phyloP scores from a whole-genome alignment of 1,139 yeast genomes.

The Saccharomyces hybrid region DNA sequence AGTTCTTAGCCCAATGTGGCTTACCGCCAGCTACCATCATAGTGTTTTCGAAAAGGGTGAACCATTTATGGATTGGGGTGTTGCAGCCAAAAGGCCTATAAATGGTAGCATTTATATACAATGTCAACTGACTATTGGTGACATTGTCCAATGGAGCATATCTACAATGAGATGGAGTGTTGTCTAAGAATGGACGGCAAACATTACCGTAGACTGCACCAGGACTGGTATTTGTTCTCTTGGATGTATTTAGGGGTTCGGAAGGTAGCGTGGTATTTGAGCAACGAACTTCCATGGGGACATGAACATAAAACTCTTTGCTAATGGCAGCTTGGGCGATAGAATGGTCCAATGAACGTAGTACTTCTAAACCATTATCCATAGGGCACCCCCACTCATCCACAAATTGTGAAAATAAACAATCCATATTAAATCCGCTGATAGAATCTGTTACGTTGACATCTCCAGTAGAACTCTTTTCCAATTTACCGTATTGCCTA shows the following conservation, averaged over 20 bases:
- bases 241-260: conserved; percentile 34
- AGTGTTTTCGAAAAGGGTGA: conserved; percentile 68
- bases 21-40: conserved; percentile 77
- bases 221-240: conserved; percentile 41
- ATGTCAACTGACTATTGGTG: conserved; percentile 71
- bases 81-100: conserved; percentile 81
- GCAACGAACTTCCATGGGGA: conserved; percentile 92
- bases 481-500: conserved; percentile 74
- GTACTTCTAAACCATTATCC: conserved; percentile 62
- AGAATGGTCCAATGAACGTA: conserved; percentile 53
- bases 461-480: conserved; percentile 59
- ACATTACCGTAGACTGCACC: conserved; percentile 86
- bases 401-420: conserved; percentile 88
- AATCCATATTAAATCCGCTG: conserved; percentile 91
- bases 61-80: conserved; percentile 78
- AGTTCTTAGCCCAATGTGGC: conserved; percentile 99
- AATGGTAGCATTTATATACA: conserved; percentile 90
- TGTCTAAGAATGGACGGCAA: conserved; percentile 72
- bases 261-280: conserved; percentile 65
- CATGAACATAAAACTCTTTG: conserved; percentile 75
- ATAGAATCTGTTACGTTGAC: conserved; percentile 73
- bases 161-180: conserved; percentile 55
- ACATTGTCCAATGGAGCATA: conserved; percentile 48
- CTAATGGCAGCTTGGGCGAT: conserved; percentile 54
- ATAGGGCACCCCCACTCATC: conserved; percentile 96